These are phyloP conservation scores for Penicillium pulvis DNA, from an alignment of 495 filamentous ascomycete species.

Conservation along the genomic window DNA sequence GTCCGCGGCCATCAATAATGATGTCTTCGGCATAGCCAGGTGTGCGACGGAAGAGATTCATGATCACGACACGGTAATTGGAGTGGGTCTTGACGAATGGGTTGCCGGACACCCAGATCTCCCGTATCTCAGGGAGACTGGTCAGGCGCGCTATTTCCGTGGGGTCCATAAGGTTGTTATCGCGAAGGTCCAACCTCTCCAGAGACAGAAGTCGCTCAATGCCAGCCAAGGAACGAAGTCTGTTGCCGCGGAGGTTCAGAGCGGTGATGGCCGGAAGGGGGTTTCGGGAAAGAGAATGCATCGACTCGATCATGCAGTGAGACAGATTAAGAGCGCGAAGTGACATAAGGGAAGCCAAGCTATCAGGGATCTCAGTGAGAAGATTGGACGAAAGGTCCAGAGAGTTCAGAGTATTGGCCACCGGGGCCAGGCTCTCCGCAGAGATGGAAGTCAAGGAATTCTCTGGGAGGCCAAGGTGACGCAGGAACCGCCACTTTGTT, in stretches of 20 bases:
- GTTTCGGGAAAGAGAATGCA: conserved; percentile 83
- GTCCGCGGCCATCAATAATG: conserved; percentile 79
- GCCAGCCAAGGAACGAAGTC: conserved; percentile 83
- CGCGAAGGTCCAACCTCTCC: conserved; percentile 86
- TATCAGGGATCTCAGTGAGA: conserved; percentile 88
- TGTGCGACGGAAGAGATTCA: conserved; percentile 93
- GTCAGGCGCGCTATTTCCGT: conserved; percentile 89
- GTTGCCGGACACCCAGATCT: conserved; percentile 89
- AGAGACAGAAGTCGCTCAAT: conserved; percentile 86
- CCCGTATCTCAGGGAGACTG: conserved; percentile 83
- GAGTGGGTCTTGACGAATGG: conserved; percentile 87
- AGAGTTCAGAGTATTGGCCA: conserved; percentile 84
- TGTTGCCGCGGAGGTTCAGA: conserved; percentile 88
- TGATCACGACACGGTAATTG: conserved; percentile 83
- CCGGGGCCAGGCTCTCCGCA: conserved; percentile 70
- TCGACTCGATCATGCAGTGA: conserved; percentile 94
- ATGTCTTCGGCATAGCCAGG: conserved; percentile 91
- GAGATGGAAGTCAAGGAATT: conserved; percentile 83
- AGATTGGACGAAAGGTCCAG: conserved; percentile 91
- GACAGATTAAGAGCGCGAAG: conserved; percentile 89
- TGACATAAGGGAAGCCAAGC: conserved; percentile 75
- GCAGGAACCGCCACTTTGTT: conserved; percentile 92
- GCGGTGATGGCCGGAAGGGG: conserved; percentile 92
- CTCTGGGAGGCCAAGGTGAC: conserved; percentile 87
- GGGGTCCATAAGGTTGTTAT: conserved; percentile 88